These are phyloP conservation scores for Mayamaea pseudoterrestris DNA, from an alignment of 108 stramenopile species.

Conservation along the genomic window DNA sequence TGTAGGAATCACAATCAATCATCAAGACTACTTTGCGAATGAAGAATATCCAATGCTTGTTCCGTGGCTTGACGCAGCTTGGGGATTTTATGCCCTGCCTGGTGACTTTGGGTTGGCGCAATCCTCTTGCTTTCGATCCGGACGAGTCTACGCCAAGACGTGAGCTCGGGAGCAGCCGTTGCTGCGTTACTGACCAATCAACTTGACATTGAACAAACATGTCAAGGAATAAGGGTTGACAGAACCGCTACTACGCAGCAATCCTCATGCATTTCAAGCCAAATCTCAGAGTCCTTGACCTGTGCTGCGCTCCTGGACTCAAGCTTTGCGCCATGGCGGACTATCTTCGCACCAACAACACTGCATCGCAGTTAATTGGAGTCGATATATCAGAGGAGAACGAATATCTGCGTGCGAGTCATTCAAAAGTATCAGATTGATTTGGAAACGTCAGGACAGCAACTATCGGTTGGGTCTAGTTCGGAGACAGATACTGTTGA, in stretches of 20 bases:
- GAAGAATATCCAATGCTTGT: constrained; percentile 19
- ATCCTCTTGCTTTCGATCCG: constrained; percentile 47
- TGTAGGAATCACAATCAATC: background rate
- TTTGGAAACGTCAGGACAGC: constrained; percentile 16
- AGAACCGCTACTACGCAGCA: no score
- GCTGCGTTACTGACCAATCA: constrained; percentile 43
- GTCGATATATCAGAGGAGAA: constrained; percentile 67
- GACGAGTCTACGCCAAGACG: constrained; percentile 81
- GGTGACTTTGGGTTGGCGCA: constrained; percentile 36
- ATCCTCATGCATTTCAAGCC: background rate
- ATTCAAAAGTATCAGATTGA: constrained; percentile 68
- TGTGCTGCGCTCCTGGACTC: constrained; percentile 84
- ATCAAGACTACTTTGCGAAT: background rate
- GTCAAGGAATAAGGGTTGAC: no score
- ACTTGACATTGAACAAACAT: constrained; percentile 15
- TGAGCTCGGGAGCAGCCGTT: constrained; percentile 78
- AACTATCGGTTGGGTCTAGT: background rate
- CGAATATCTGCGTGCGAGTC: constrained; percentile 57
- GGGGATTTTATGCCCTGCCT: constrained; percentile 63
- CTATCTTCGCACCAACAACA: constrained; percentile 11
- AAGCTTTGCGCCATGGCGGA: constrained; percentile 80
- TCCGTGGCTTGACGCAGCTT: constrained; percentile 34
- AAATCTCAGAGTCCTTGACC: constrained; percentile 61
- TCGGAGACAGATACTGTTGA: background rate
- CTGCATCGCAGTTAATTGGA: constrained; percentile 43